Base-by-base conservation (phyloP, 2,329 filamentous ascomycete genomes). In the Gnomoniopsis sp. region DNA sequence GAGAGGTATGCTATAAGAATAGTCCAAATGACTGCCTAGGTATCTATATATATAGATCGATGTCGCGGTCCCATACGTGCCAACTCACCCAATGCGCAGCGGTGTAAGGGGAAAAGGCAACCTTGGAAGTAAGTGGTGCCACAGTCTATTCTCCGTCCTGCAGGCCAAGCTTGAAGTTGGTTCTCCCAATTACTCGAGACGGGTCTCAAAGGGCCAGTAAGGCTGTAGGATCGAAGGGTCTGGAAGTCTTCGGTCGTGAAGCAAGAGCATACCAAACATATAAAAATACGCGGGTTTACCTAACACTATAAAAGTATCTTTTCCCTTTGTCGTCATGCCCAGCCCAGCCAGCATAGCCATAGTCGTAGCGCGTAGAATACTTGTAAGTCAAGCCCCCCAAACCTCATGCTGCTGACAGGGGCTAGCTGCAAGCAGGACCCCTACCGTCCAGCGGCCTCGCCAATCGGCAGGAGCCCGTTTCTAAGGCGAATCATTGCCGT, bases 391-490 rank as follows among this genome's bases (percentile, higher is more conserved):
- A 30, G 26, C 26, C 26, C 26, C 26, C 26, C 4, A 30, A 30
- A 30, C 26, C 26, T 30, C 26, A 30, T 30, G 26, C 14, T 23
- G 17, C 14, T 23, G 17, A 34, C 19, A 23, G 12, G 17, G 15
- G 23, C 22, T n/a, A 17, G 36, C 14, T 53, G 11, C 22, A 19
- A 22, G n/a, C 17, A 15, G 26, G 22, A 19, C n/a, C 34, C 17
- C 3, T 53, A 7, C 36, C 12, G 22, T 22, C 8, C 8, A 22
- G 44, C 38, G 22, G 21, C 26, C 38, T 51, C 50, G 33, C 58
- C 58, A 60, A 60, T 60, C 47, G 55, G 55, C 55, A 55, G 46
- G 11, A 14, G 6, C 47, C 51, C 30, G 46, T 51, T 54, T 54
- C 30, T 58, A 41, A 57, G 36, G 47, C 21, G 17, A 15, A 34